Conservation (phyloP, 805 yeast genomes). For the Wickerhamiella australiensis region DNA sequence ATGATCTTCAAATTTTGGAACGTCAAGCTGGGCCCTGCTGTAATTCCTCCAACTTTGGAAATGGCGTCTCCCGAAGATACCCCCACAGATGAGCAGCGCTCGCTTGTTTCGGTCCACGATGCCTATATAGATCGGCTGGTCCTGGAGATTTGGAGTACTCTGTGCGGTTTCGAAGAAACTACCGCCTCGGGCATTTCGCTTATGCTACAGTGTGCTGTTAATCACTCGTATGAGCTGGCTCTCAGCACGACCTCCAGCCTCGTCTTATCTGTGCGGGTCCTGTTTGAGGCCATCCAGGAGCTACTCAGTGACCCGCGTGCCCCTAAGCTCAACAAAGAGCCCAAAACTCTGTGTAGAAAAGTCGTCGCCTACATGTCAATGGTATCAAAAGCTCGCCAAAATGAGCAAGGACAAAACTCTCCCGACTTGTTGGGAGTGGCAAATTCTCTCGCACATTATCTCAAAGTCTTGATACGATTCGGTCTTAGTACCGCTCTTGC, state of each 20-base stretch:
- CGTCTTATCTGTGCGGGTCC: constrained; percentile 58
- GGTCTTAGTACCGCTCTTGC: constrained; percentile 71
- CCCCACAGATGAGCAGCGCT: constrained; percentile 14
- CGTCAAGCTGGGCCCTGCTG: constrained; percentile 44
- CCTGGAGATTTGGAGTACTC: constrained; percentile 65
- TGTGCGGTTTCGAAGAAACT: constrained; percentile 81
- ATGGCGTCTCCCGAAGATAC: neutral
- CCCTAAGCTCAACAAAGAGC: constrained; percentile 38
- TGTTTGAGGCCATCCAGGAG: constrained; percentile 62
- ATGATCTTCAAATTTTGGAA: constrained; percentile 98
- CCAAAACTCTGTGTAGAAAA: constrained; percentile 78
- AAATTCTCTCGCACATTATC: constrained; percentile 84
- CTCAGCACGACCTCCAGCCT: constrained; percentile 57
- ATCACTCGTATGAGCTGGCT: constrained; percentile 57
- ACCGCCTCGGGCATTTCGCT: constrained; percentile 83
- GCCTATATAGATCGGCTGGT: constrained; percentile 48
- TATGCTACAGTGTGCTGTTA: constrained; percentile 76
- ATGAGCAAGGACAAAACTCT: constrained; percentile 20
- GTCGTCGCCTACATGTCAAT: constrained; percentile 80
- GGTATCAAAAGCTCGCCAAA: constrained; percentile 44
- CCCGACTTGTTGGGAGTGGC: constrained; percentile 56
- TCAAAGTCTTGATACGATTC: constrained; percentile 69
- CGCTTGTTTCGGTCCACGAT: constrained; percentile 34
- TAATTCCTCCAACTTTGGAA: neutral
- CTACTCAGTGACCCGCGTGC: constrained; percentile 12